Percentiles rank a stretch among this genome's conserved stretches.
phyloP scores from a whole-genome alignment of 345 rosid genomes.

The Conringia planisiliqua region DNA sequence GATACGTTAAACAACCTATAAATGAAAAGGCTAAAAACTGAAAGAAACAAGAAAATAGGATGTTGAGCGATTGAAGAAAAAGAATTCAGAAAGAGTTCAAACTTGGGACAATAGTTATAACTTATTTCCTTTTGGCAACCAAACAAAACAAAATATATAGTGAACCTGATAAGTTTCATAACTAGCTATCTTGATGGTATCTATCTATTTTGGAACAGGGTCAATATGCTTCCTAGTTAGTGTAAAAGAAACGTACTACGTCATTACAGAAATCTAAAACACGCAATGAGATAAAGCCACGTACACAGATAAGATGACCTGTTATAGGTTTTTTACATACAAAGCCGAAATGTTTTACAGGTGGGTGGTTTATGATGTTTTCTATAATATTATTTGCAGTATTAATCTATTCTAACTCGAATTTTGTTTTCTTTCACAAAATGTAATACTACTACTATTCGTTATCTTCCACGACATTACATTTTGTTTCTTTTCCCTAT shows the following conservation, averaged over 20 bases:
- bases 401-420: neutral
- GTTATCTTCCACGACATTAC: neutral
- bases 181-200: too few relatives aligned
- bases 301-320: conserved; percentile 5
- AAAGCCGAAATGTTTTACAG: neutral
- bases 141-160: too few relatives aligned
- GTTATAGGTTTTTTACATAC: neutral
- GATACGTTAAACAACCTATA: too few relatives aligned
- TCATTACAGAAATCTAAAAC: conserved; percentile 11
- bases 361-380: neutral
- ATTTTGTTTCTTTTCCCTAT: too few relatives aligned
- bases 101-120: neutral
- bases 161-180: neutral
- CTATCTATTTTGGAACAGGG: neutral
- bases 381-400: neutral
- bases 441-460: neutral
- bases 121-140: neutral
- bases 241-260: conserved; percentile 3
- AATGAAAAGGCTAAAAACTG: neutral
- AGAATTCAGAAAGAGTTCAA: neutral
- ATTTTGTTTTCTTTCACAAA: neutral
- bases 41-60: neutral
- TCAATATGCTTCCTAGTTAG: neutral
- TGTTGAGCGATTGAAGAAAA: neutral
- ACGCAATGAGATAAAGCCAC: conserved; percentile 8